Percentiles rank a stretch among this genome's conserved stretches.
Evolutionary conservation across 768 basidiomycete species (phyloP).

Genomic region (Agaricus sinodeliciosus): DNA sequence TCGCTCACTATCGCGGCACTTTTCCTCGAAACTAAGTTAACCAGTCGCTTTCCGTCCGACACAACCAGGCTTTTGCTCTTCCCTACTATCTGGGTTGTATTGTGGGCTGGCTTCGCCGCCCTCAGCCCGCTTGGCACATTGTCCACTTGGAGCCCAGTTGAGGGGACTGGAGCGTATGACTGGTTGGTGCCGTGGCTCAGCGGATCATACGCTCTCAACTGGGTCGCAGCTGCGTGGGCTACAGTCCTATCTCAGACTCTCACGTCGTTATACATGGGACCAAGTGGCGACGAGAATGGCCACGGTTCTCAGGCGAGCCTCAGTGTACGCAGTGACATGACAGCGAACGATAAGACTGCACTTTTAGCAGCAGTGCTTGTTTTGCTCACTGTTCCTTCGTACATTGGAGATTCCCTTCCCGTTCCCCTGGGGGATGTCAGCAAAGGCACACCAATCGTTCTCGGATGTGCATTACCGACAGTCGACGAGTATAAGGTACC

Average conservation of each 20-base stretch:
- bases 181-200: constrained; percentile 51
- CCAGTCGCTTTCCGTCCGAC: constrained; percentile 21
- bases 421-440: constrained; percentile 26
- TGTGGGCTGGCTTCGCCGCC: constrained; percentile 49
- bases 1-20: constrained; percentile 32
- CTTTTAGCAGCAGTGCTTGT: constrained; percentile 35
- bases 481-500: constrained; percentile 32
- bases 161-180: constrained; percentile 44
- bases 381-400: constrained; percentile 51
- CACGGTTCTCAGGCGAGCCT: neutral
- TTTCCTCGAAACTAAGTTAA: constrained; percentile 31
- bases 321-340: neutral
- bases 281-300: constrained; percentile 19
- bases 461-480: constrained; percentile 65
- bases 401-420: constrained; percentile 34
- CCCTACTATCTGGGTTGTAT: constrained; percentile 61
- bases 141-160: constrained; percentile 61
- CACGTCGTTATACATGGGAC: constrained; percentile 51
- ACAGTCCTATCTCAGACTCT: constrained; percentile 50
- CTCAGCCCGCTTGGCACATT: constrained; percentile 67
- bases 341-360: constrained; percentile 16
- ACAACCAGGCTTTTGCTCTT: constrained; percentile 52
- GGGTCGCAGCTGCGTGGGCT: constrained; percentile 73
- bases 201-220: constrained; percentile 62
- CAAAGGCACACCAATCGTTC: constrained; percentile 46